Conservation (phyloP, 2,329 filamentous ascomycete species). For the Pseudogymnoascus sp. region DNA sequence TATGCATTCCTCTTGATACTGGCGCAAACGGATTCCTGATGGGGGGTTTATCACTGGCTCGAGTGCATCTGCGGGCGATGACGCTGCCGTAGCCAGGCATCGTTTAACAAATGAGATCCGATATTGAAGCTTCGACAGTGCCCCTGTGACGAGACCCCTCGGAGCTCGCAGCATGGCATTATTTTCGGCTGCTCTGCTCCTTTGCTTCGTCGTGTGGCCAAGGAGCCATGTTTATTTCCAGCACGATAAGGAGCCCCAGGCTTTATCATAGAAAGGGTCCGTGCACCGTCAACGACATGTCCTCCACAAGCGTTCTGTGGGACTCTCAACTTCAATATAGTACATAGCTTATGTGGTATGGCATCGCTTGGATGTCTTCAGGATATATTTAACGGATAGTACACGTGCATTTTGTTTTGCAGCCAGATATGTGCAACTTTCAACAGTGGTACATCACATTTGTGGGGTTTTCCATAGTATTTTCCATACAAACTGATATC, state of each 20-base stretch:
- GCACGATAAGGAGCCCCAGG: not conserved
- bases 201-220: not conserved
- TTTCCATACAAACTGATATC: not conserved
- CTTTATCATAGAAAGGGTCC: not conserved
- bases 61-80: not conserved
- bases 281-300: not conserved
- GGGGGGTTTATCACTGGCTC: slow-evolving; percentile 5
- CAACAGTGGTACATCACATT: not conserved
- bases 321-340: not conserved
- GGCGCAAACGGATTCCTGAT: slow-evolving; percentile 51
- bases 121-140: not conserved
- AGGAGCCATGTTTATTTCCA: not conserved
- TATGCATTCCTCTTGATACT: slow-evolving; percentile 90
- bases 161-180: slow-evolving; percentile 5
- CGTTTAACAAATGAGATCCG: not conserved
- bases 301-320: not conserved
- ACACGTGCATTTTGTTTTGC: not conserved
- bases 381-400: not conserved
- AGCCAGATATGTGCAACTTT: not conserved
- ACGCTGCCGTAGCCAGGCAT: slow-evolving; percentile 1
- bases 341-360: not conserved
- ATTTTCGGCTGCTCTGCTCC: not conserved
- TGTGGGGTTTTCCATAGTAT: not conserved
- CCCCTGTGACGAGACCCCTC: not conserved
- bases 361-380: not conserved